Evolutionary conservation across 306 rosid species (phyloP).

Genomic region (Potentilla sterilis): DNA sequence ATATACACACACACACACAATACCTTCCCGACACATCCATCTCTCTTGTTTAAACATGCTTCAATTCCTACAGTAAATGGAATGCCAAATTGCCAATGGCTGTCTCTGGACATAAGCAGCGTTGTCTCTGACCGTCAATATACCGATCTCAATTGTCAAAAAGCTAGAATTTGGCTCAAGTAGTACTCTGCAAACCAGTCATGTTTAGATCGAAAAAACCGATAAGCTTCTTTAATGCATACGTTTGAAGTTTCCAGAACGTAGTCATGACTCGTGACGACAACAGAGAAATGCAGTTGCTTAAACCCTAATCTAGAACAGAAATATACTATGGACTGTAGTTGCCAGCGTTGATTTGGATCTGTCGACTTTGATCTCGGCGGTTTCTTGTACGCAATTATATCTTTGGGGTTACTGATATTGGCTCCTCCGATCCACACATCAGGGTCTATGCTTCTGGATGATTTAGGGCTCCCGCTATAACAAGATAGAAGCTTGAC

Average conservation of each 20-base stretch:
- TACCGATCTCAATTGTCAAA: neutral
- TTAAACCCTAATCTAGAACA: too few species aligned
- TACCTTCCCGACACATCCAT: neutral
- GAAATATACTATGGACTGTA: neutral
- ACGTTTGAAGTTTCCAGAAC: neutral
- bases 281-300: too few species aligned
- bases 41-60: neutral
- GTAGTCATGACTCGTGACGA: neutral
- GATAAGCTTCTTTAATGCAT: neutral
- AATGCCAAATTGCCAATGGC: neutral
- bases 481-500: too few species aligned
- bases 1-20: too few species aligned
- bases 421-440: neutral
- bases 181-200: neutral
- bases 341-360: neutral
- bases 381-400: neutral
- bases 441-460: neutral
- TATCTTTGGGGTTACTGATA: neutral
- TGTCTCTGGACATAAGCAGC: neutral
- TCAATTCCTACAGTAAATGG: neutral
- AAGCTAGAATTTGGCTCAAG: neutral
- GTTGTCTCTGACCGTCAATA: neutral
- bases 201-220: neutral
- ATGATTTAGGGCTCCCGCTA: neutral
- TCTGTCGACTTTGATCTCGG: neutral